Conservation (phyloP, 768 basidiomycete species). For the Podaxis sp. region DNA sequence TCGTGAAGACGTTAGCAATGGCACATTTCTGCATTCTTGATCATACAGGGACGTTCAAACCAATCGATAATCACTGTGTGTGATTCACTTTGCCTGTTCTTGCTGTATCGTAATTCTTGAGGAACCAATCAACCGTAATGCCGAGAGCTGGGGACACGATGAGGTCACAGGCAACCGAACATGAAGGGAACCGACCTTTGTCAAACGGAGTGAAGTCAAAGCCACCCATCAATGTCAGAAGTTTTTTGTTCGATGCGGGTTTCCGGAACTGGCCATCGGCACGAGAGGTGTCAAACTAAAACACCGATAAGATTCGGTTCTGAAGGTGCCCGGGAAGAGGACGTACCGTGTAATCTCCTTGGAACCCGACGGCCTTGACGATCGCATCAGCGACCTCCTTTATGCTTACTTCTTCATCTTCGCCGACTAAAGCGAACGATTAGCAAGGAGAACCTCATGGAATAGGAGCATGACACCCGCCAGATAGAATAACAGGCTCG, state of each 20-base stretch:
- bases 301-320: slow-evolving; percentile 1
- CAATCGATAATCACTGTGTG: background rate
- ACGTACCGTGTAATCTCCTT: slow-evolving; percentile 72
- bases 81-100: slow-evolving; percentile 42
- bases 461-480: slow-evolving; percentile 35
- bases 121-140: slow-evolving; percentile 83
- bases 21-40: background rate
- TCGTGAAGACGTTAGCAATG: background rate
- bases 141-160: slow-evolving; percentile 57
- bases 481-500: slow-evolving; percentile 90
- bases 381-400: slow-evolving; percentile 89
- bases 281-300: slow-evolving; percentile 77
- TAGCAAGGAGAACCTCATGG: background rate
- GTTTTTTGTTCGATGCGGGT: slow-evolving; percentile 91
- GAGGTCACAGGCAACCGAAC: slow-evolving; percentile 1
- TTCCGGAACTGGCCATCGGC: slow-evolving; percentile 97
- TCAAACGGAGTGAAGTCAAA: slow-evolving; percentile 95
- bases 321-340: background rate
- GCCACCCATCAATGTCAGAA: slow-evolving; percentile 70
- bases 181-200: slow-evolving; percentile 43
- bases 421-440: slow-evolving; percentile 58
- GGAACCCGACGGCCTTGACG: slow-evolving; percentile 77
- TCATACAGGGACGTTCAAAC: background rate
- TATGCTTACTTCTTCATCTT: slow-evolving; percentile 94
- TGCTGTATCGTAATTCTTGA: slow-evolving; percentile 75